Conservation (phyloP, 2,329 filamentous ascomycete species). For the Fusarium pseudoanthophilum region DNA sequence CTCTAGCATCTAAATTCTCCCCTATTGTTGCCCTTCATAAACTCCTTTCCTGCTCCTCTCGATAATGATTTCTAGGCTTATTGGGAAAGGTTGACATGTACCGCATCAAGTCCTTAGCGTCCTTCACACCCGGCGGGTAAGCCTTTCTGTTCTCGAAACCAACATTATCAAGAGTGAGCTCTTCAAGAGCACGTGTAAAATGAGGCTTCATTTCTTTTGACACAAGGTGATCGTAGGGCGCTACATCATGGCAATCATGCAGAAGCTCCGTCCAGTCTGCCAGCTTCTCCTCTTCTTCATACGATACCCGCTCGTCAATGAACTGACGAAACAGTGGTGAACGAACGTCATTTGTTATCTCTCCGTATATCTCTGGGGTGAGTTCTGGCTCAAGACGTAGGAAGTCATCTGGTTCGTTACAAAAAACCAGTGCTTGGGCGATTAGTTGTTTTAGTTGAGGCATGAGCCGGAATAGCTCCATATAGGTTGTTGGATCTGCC, state of each 20-base stretch:
- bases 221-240: background rate
- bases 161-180: background rate
- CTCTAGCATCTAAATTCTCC: no score
- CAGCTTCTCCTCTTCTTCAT: background rate
- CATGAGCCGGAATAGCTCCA: background rate
- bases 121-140: background rate
- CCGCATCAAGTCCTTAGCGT: background rate
- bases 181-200: background rate
- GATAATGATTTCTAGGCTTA: background rate
- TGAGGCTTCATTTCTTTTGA: background rate
- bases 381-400: background rate
- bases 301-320: background rate
- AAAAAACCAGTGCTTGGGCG: background rate
- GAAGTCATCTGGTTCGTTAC: background rate
- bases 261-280: background rate
- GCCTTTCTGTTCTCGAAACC: background rate
- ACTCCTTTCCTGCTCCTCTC: background rate
- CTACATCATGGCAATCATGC: background rate
- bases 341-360: background rate
- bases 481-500: background rate
- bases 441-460: background rate
- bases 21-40: no score
- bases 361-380: background rate
- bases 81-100: conserved; percentile 11
- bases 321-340: background rate